A percentile compares a stretch with the other conserved stretches of the same genome.
Evolutionary conservation across 2,329 filamentous ascomycete genomes (phyloP).

Genomic region (Aureobasidium sp.): DNA sequence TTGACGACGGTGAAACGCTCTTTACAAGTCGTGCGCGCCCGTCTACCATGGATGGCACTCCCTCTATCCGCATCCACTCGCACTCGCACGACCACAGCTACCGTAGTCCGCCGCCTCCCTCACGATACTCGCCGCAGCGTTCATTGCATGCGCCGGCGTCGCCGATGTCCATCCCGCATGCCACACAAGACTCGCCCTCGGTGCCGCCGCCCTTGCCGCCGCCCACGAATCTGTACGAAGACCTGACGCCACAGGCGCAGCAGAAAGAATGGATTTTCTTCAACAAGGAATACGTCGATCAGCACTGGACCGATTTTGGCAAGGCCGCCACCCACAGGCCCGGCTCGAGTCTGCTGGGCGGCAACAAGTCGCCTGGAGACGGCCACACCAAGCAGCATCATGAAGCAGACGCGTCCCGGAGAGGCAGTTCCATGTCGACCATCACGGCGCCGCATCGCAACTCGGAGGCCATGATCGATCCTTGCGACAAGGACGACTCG

Average conservation of each 20-base stretch:
- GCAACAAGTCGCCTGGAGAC: slow-evolving; percentile 16
- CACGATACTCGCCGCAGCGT: slow-evolving; percentile 30
- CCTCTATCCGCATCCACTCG: slow-evolving; percentile 29
- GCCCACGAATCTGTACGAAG: slow-evolving; percentile 49
- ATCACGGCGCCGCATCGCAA: slow-evolving; percentile 25
- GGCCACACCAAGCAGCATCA: slow-evolving; percentile 21
- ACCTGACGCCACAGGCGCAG: slow-evolving; percentile 44
- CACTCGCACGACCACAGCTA: slow-evolving; percentile 30
- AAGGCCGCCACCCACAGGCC: slow-evolving; percentile 40
- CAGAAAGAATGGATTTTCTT: slow-evolving; percentile 59
- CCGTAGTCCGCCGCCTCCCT: slow-evolving; percentile 29
- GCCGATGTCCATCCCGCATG: slow-evolving; percentile 56
- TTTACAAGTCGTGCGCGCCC: not conserved
- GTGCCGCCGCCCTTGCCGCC: slow-evolving; percentile 59
- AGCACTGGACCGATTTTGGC: slow-evolving; percentile 42
- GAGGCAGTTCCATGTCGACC: slow-evolving; percentile 35
- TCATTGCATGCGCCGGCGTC: slow-evolving; percentile 38
- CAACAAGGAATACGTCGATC: slow-evolving; percentile 37
- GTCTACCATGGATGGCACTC: slow-evolving; percentile 19
- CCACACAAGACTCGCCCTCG: slow-evolving; percentile 41
- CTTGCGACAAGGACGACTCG: slow-evolving; percentile 27
- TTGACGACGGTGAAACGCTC: slow-evolving; percentile 4
- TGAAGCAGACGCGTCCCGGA: slow-evolving; percentile 28
- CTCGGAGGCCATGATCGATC: slow-evolving; percentile 23
- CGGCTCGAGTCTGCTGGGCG: slow-evolving; percentile 41